phyloP scores from a whole-genome alignment of 345 rosid genomes.

The Adansonia digitata region DNA sequence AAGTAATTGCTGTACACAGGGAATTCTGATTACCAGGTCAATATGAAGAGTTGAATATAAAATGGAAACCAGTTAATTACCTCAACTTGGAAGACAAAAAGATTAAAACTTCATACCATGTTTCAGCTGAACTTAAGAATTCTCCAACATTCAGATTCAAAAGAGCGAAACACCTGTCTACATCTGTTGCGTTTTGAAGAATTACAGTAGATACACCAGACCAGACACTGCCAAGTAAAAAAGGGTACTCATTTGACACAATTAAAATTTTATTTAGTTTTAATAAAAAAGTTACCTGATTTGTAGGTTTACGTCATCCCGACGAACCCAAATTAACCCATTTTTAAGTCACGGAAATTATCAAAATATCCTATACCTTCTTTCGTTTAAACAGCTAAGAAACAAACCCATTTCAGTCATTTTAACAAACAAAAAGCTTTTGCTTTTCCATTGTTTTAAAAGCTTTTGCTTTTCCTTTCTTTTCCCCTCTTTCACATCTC shows the following conservation, averaged over 20 bases:
- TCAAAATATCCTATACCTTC: too few species aligned
- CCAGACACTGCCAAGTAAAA: background rate
- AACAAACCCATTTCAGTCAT: slow-evolving; percentile 6
- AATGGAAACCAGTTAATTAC: background rate
- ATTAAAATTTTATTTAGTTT: background rate
- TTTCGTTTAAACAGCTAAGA: too few species aligned
- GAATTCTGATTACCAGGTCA: too few species aligned
- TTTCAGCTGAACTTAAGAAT: background rate
- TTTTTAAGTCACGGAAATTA: too few species aligned
- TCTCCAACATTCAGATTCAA: slow-evolving; percentile 5
- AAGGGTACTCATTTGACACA: background rate
- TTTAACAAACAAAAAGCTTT: background rate
- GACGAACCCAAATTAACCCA: too few species aligned
- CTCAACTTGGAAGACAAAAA: slow-evolving; percentile 3
- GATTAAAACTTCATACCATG: background rate
- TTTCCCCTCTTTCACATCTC: background rate
- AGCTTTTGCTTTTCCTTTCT: too few species aligned
- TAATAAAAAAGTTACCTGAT: too few species aligned
- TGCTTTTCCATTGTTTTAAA: background rate
- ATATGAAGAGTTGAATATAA: background rate
- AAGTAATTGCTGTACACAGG: background rate
- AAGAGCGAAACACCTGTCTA: background rate
- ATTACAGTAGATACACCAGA: background rate
- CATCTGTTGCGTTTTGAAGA: background rate
- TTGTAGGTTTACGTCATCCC: too few species aligned